Evolutionary conservation across 306 rosid genomes (phyloP).

Genomic region (Gleditsia sinensis): DNA sequence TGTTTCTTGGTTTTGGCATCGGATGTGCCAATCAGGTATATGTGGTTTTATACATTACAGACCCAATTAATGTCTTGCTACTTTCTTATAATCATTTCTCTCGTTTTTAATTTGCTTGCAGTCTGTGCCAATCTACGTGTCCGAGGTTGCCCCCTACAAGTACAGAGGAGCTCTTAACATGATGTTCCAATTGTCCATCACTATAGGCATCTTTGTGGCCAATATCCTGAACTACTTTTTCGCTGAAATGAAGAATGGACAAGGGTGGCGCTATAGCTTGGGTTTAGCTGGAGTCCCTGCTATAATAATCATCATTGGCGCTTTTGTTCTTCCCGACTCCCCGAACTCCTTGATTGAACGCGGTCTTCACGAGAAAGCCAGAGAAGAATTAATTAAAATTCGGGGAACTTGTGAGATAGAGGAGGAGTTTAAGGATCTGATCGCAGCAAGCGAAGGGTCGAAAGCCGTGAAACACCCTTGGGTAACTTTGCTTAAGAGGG

Average conservation of each 20-base stretch:
- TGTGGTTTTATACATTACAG: too few relatives aligned
- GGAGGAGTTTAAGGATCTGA: slow-evolving; percentile 46
- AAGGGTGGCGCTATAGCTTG: slow-evolving; percentile 62
- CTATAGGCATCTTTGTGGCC: slow-evolving; percentile 55
- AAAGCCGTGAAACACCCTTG: slow-evolving; percentile 45
- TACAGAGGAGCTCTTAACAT: slow-evolving; percentile 54
- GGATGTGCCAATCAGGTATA: slow-evolving; percentile 61
- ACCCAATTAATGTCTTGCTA: too few relatives aligned
- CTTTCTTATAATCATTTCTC: not conserved
- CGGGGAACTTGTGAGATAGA: slow-evolving; percentile 36
- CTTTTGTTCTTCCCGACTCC: slow-evolving; percentile 47
- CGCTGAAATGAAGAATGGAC: slow-evolving; percentile 37
- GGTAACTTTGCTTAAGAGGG: slow-evolving; percentile 30
- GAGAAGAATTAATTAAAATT: slow-evolving; percentile 30
- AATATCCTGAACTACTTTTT: slow-evolving; percentile 45
- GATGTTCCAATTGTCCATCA: slow-evolving; percentile 56
- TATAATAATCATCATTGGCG: slow-evolving; percentile 42
- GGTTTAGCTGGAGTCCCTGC: slow-evolving; percentile 58
- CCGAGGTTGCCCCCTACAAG: slow-evolving; percentile 54
- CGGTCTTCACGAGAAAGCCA: slow-evolving; percentile 34
- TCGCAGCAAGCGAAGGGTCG: slow-evolving; percentile 42
- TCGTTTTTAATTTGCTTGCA: not conserved
- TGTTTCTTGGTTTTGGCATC: slow-evolving; percentile 55
- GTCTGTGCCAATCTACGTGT: slow-evolving; percentile 63
- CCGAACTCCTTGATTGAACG: slow-evolving; percentile 64